Evolutionary conservation across 1,284 basidiomycete genomes (phyloP), one percentile per base, ranked within the genome.

Genomic region (Sanghuangporus sanghuang): DNA sequence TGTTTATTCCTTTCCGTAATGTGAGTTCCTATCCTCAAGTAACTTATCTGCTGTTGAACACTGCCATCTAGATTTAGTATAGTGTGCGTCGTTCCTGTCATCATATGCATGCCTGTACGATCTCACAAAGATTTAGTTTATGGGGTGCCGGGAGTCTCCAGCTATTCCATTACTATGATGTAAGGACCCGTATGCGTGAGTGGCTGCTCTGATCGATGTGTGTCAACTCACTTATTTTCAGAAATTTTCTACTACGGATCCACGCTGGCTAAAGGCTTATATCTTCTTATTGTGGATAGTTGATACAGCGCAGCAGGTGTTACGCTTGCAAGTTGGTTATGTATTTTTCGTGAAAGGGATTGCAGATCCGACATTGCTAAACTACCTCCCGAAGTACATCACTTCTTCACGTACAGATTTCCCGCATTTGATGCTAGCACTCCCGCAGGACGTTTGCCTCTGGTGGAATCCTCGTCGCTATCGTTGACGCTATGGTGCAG

Each of bases 91-190:
- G 3, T 3, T 21, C 48, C n/a, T 9, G 9, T 23, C 21, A 2
- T 49, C 3, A 5, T 23, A 21, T 3, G 4, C 9, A 14, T 8
- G 7, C 9, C 48, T 18, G 16, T 21, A 11, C 3, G 23, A 9
- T 2, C 48, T 49, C 48, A 49, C 5, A 36, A 35, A 9, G 32
- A 21, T 16, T 23, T 7, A 64, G 63, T 12, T 46, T 64, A 3
- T 64, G 63, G 63, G 63, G 63, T 16, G 49, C 35, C 23, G 46
- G 61, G 8, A 32, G 42, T 14, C n/a, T 64, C 14, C 63, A 64
- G 42, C n/a, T 61, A 8, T 64, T 44, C 32, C 36, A 49, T 16
- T 64, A 64, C 39, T 61, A 32, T 27, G 55, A 63, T 5, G 63
- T 64, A 14, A 44, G 42, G 3, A 12, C 27, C 5, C 27, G 27